A percentile compares a stretch with the other conserved stretches of the same genome.
Evolutionary conservation across 2,329 filamentous ascomycete species (phyloP).

Genomic region (Dactylellina cionopaga): DNA sequence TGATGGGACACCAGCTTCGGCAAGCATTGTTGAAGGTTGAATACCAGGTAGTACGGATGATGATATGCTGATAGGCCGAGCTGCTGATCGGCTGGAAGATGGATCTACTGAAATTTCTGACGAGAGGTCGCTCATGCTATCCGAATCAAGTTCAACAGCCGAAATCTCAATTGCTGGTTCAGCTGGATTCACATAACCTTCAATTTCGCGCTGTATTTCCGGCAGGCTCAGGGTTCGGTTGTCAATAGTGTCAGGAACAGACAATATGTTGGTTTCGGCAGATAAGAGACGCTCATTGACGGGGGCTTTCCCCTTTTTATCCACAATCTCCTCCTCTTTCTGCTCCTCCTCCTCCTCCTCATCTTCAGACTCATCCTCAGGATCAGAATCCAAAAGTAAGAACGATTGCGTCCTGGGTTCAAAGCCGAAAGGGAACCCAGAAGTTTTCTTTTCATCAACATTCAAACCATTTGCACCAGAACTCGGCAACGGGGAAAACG

Average conservation of each 20-base stretch:
- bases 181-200: conserved; percentile 37
- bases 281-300: conserved; percentile 43
- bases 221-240: conserved; percentile 39
- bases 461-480: conserved; percentile 43
- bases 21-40: conserved; percentile 54
- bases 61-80: conserved; percentile 49
- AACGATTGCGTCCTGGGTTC: conserved; percentile 36
- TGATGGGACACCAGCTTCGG: conserved; percentile 57
- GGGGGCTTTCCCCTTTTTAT: conserved; percentile 26
- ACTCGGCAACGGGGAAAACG: conserved; percentile 32
- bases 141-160: conserved; percentile 63
- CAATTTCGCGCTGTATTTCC: conserved; percentile 40
- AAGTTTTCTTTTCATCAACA: conserved; percentile 25
- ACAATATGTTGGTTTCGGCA: conserved; percentile 31
- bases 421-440: conserved; percentile 44
- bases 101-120: conserved; percentile 70
- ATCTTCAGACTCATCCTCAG: not conserved
- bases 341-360: conserved; percentile 4
- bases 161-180: conserved; percentile 42
- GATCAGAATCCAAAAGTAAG: conserved; percentile 35
- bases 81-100: conserved; percentile 46
- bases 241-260: conserved; percentile 48
- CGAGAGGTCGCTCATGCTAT: conserved; percentile 68
- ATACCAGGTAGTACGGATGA: conserved; percentile 46
- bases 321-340: conserved; percentile 46